Percentiles rank a stretch among this genome's conserved stretches.
phyloP scores from a whole-genome alignment of 2,329 filamentous ascomycete species.

The Diaporthe sp. region DNA sequence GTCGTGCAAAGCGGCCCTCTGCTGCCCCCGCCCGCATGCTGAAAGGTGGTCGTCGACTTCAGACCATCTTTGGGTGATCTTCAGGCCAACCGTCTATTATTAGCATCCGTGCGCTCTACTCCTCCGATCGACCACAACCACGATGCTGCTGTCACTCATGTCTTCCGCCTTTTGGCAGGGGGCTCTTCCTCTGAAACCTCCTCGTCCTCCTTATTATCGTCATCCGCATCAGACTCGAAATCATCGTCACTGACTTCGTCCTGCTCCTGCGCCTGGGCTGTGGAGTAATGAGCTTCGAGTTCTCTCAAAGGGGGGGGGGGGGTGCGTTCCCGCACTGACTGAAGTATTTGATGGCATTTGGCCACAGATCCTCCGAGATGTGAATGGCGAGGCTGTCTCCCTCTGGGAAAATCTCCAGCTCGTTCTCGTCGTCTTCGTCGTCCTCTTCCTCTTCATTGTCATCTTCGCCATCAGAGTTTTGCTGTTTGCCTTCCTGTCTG shows the following conservation, averaged over 20 bases:
- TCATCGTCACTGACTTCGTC: constrained; percentile 77
- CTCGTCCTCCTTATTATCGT: constrained; percentile 67
- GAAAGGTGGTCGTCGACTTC: constrained; percentile 16
- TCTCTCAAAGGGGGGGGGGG: not conserved
- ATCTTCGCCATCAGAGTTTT: constrained; percentile 60
- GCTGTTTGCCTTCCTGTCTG: constrained; percentile 64
- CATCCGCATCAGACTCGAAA: constrained; percentile 74
- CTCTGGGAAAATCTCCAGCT: constrained; percentile 87
- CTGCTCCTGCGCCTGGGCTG: constrained; percentile 79
- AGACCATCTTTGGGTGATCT: constrained; percentile 28
- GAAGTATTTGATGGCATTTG: constrained; percentile 90
- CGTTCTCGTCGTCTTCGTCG: constrained; percentile 73
- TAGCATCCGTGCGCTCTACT: constrained; percentile 24
- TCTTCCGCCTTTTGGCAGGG: constrained; percentile 59
- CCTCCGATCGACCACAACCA: not conserved
- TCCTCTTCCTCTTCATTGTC: constrained; percentile 59
- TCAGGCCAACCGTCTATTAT: constrained; percentile 34
- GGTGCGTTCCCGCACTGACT: constrained; percentile 68
- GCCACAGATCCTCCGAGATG: constrained; percentile 90
- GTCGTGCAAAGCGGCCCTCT: constrained; percentile 3
- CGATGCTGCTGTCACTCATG: constrained; percentile 43
- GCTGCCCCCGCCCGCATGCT: not conserved
- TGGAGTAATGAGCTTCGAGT: constrained; percentile 52
- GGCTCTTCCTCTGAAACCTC: constrained; percentile 54
- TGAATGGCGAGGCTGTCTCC: constrained; percentile 86